Percentiles rank a stretch among this genome's conserved stretches.
Evolutionary conservation across 192 early-diverging fungal species (phyloP).

Genomic region (Linnemannia exigua): DNA sequence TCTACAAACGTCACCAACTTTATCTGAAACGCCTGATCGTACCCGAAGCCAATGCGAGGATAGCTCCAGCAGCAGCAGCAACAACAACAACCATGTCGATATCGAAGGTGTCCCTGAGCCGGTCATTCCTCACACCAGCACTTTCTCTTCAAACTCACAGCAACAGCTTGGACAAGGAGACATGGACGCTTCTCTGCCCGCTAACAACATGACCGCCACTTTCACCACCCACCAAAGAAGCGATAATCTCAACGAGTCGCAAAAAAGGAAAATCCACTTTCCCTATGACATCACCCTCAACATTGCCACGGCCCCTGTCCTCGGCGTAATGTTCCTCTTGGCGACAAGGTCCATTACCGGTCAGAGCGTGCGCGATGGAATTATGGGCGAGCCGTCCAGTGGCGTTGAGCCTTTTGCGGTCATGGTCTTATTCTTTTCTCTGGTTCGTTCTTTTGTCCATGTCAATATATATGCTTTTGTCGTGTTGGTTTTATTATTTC

Average conservation of each 20-base stretch:
- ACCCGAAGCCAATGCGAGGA: background rate
- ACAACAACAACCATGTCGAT: background rate
- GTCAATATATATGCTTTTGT: background rate
- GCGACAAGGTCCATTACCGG: constrained; percentile 65
- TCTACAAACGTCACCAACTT: background rate
- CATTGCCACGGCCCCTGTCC: constrained; percentile 76
- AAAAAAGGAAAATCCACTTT: background rate
- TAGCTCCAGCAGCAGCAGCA: background rate
- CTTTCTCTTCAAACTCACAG: background rate
- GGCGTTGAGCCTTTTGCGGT: constrained; percentile 83
- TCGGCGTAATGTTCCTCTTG: constrained; percentile 75
- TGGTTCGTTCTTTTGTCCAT: constrained; percentile 58
- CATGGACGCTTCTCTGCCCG: background rate
- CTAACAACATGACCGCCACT: background rate
- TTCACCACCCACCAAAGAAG: background rate
- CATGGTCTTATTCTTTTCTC: constrained; percentile 81
- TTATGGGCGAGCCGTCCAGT: constrained; percentile 17
- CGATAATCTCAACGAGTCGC: background rate
- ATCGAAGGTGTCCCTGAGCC: background rate
- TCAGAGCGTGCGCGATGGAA: constrained; percentile 33
- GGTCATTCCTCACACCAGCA: background rate
- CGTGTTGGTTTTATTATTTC: background rate
- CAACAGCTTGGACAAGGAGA: background rate
- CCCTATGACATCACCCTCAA: constrained; percentile 60
- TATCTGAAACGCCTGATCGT: background rate